Evolutionary conservation across 371 early-diverging fungal species (phyloP).

Genomic region (Apophysomyces sp.): DNA sequence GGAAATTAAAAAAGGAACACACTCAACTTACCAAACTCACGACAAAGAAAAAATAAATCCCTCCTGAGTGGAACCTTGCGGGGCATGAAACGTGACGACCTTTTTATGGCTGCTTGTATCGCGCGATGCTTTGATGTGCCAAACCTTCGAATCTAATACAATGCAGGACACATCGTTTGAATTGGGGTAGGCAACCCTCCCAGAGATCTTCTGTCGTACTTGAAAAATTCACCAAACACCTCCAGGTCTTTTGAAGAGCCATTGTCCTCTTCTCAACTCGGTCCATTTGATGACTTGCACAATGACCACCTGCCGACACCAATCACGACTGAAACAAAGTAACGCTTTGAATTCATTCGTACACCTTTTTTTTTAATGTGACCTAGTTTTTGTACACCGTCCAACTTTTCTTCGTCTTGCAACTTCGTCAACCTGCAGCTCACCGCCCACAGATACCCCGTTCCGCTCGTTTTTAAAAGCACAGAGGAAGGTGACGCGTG

Average conservation of each 20-base stretch:
- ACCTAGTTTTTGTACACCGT: conserved; percentile 11
- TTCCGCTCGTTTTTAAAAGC: conserved; percentile 36
- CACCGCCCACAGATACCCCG: conserved; percentile 41
- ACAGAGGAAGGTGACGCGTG: conserved; percentile 27
- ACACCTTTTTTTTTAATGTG: not conserved
- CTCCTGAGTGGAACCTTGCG: no score
- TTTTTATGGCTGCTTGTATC: not conserved
- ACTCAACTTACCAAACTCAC: no score
- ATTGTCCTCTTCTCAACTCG: not conserved
- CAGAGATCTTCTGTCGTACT: not conserved
- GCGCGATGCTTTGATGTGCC: not conserved
- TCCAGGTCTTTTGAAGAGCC: not conserved
- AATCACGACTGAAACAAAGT: not conserved
- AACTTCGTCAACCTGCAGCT: conserved; percentile 42
- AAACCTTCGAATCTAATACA: not conserved
- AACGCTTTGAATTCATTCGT: no score
- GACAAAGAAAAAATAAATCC: no score
- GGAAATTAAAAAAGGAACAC: no score
- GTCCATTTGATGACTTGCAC: not conserved
- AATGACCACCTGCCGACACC: not conserved
- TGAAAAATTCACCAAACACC: not conserved
- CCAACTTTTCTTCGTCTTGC: conserved; percentile 18
- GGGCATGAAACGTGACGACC: not conserved
- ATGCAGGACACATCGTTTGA: conserved; percentile 1
- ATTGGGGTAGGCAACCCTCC: not conserved